A percentile compares a stretch with the other conserved stretches of the same genome.
phyloP scores from a whole-genome alignment of 2,329 filamentous ascomycete species.

The Plectosphaerella sp. region DNA sequence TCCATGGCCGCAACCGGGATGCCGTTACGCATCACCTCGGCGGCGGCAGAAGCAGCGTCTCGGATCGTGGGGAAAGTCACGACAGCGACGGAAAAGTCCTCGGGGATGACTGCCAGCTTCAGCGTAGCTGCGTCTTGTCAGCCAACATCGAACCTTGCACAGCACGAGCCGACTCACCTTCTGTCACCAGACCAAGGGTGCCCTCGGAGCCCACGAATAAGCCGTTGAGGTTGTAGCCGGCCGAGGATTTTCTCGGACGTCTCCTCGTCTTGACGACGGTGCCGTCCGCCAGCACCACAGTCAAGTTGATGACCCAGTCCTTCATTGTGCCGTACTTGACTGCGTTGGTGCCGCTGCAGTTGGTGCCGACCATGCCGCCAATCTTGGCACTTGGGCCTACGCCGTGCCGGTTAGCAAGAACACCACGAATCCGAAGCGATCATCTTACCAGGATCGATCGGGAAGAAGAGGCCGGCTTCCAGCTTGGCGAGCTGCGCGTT shows the following conservation, averaged over 20 bases:
- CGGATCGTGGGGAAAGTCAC: slow-evolving; percentile 75
- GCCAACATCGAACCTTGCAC: background rate
- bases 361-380: slow-evolving; percentile 79
- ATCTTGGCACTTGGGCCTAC: slow-evolving; percentile 63
- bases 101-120: slow-evolving; percentile 72
- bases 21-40: slow-evolving; percentile 70
- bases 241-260: slow-evolving; percentile 75
- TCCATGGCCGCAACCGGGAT: slow-evolving; percentile 75
- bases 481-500: slow-evolving; percentile 65
- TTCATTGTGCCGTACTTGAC: slow-evolving; percentile 84
- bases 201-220: slow-evolving; percentile 80
- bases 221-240: slow-evolving; percentile 77
- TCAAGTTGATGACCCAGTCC: slow-evolving; percentile 81
- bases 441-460: slow-evolving; percentile 64
- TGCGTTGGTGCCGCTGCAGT: slow-evolving; percentile 73
- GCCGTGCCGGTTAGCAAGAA: background rate
- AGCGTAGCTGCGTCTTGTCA: slow-evolving; percentile 54
- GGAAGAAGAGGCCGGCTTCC: slow-evolving; percentile 78
- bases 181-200: slow-evolving; percentile 75
- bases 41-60: slow-evolving; percentile 69
- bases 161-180: slow-evolving; percentile 26
- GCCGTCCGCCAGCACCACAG: slow-evolving; percentile 74
- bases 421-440: background rate
- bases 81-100: slow-evolving; percentile 73
- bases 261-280: slow-evolving; percentile 74